These are phyloP conservation scores for Gymnopilus junonius DNA, from an alignment of 768 basidiomycete species.

Conservation along the genomic window DNA sequence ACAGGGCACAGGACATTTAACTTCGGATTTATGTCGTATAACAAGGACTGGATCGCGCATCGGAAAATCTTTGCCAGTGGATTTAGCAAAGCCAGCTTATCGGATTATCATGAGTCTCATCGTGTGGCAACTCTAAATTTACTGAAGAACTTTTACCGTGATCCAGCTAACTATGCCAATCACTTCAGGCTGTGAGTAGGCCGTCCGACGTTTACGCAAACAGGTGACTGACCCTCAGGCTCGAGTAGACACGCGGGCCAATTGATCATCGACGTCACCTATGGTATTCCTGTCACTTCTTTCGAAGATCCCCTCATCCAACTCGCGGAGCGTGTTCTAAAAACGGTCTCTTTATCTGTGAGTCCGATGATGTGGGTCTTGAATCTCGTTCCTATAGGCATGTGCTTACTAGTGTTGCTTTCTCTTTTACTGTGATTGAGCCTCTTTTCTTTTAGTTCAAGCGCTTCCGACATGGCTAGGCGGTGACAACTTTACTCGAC, in stretches of 20 bases:
- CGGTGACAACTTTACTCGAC: neutral
- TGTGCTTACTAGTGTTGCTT: neutral
- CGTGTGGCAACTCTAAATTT: neutral
- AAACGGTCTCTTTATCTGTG: neutral
- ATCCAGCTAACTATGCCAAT: neutral
- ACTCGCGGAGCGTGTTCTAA: constrained; percentile 1
- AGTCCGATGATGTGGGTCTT: constrained; percentile 1
- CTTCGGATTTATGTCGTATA: constrained; percentile 7
- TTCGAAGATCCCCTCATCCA: constrained; percentile 1
- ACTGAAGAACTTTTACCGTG: neutral
- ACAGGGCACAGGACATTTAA: constrained; percentile 5
- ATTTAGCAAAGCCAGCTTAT: neutral
- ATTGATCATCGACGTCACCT: constrained; percentile 2
- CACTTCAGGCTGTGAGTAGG: constrained; percentile 1
- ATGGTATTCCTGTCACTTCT: neutral
- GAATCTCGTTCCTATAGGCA: neutral
- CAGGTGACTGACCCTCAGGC: neutral
- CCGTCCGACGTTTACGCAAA: neutral
- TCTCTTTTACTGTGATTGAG: no score
- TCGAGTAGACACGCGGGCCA: constrained; percentile 3
- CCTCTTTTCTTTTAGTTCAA: neutral
- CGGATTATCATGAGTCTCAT: constrained; percentile 5
- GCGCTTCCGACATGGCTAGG: constrained; percentile 5
- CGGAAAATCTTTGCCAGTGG: constrained; percentile 2
- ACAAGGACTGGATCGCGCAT: neutral